Base-by-base conservation (phyloP, 352 stramenopile genomes). In the Aphanomyces invadans region DNA sequence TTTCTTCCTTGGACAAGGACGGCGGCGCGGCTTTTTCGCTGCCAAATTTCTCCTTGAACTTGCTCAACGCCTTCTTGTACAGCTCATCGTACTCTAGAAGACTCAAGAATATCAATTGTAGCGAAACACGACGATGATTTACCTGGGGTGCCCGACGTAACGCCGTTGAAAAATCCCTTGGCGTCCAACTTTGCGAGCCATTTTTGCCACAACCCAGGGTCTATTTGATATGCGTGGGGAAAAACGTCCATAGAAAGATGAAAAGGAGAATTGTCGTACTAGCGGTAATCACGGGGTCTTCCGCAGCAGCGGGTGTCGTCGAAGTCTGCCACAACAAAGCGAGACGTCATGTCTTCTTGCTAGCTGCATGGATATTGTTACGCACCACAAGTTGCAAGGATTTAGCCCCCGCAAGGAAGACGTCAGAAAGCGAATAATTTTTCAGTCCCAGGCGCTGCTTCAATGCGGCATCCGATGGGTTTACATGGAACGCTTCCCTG, bases 21-120 rank as follows among this genome's bases (percentile, higher is more conserved):
- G 76, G 70, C 74, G 77, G 72, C 76, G 85, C n/a, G n/a, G n/a
- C 86, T 17, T 78, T 73, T 48, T 89, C 82, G n/a, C 46, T 54
- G 29, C 81, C 81, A 59, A 94, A 90, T 60, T 90, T 90, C 69
- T 91, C 85, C 72, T 90, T 90, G 69, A 90, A 94, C 71, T 94
- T 94, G 69, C 69, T 74, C 62, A 94, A 68, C 44, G 85, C 85
- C 70, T 94, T 94, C 62, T 78, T 80, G 25, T 77, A 79, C 48
- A 81, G 76, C 17, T 62, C 72, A 29, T 73, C 72, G 66, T 91
- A 77, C 64, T 92, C 85, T 70, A 55, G 10, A 23, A 26, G 44
- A n/a, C 19, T 21, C 23, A 25, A 31, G 33, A 62, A 31, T 59
- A 63, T 32, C n/a, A 29, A 15, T n/a, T 15, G 23, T 19, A 26